Conservation (phyloP, 1,284 basidiomycete genomes). For the Fomitopsis betulina region DNA sequence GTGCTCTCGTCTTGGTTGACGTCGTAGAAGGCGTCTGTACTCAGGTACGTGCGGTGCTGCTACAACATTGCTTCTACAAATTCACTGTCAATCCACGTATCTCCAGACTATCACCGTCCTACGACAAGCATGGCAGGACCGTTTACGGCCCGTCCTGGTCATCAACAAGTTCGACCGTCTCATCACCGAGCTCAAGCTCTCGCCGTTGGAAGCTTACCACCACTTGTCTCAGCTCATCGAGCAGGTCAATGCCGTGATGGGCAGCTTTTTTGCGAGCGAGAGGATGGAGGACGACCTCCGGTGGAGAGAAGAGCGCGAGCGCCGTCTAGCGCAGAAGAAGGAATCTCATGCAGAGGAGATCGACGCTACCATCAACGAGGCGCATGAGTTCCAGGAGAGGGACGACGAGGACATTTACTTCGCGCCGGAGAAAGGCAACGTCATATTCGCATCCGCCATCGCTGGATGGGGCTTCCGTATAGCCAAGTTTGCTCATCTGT, state of each 20-base stretch:
- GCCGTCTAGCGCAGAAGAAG: conserved; percentile 70
- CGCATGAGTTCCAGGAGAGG: conserved; percentile 80
- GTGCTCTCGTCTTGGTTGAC: conserved; percentile 95
- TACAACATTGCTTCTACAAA: neutral
- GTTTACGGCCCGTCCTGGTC: conserved; percentile 87
- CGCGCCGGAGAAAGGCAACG: conserved; percentile 93
- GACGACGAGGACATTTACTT: conserved; percentile 99
- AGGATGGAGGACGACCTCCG: conserved; percentile 96
- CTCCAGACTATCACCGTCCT: conserved; percentile 89
- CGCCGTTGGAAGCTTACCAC: conserved; percentile 92
- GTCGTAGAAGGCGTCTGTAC: conserved; percentile 99
- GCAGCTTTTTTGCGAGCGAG: conserved; percentile 91
- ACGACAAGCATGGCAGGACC: conserved; percentile 92
- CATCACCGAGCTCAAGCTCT: conserved; percentile 89
- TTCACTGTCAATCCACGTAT: neutral
- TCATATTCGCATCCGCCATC: conserved; percentile 94
- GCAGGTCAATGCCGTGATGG: conserved; percentile 98
- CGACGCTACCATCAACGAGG: conserved; percentile 53
- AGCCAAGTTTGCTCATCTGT: conserved; percentile 91
- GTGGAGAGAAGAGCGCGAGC: conserved; percentile 91
- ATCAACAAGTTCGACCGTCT: conserved; percentile 98
- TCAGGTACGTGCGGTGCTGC: conserved; percentile 55
- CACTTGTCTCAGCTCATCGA: conserved; percentile 93
- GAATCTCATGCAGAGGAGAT: conserved; percentile 64
- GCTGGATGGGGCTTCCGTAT: conserved; percentile 99